phyloP scores from a whole-genome alignment of 345 rosid genomes.

The Eutrema heterophyllum region DNA sequence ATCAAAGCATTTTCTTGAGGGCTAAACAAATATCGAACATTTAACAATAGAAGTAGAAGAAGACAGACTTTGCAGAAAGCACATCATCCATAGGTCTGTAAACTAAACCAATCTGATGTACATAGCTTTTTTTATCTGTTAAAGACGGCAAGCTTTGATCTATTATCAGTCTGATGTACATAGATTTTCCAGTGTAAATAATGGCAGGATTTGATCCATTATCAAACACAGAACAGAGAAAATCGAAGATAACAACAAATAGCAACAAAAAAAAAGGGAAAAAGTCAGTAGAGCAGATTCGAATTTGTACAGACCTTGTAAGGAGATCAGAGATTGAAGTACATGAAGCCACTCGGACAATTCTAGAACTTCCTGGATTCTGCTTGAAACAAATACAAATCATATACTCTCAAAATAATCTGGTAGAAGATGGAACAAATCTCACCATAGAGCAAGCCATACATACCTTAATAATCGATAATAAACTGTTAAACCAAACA shows the following conservation, averaged over 20 bases:
- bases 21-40: neutral
- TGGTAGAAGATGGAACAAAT: neutral
- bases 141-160: no score
- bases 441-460: neutral
- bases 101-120: neutral
- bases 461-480: conserved; percentile 56
- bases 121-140: neutral
- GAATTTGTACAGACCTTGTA: conserved; percentile 43
- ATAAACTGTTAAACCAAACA: conserved; percentile 59
- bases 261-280: neutral
- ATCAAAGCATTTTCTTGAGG: neutral
- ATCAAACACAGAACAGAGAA: neutral
- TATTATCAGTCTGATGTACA: neutral
- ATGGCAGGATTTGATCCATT: neutral
- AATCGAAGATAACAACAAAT: neutral
- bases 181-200: neutral
- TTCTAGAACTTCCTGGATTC: conserved; percentile 60
- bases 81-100: neutral
- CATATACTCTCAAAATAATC: neutral
- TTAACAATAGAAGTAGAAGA: neutral
- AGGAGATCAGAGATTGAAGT: conserved; percentile 64
- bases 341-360: conserved; percentile 77
- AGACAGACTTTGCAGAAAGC: neutral
- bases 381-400: conserved; percentile 29
- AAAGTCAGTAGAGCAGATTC: neutral